Evolutionary conservation across 768 basidiomycete genomes (phyloP).

Genomic region (Amyloporia xantha): DNA sequence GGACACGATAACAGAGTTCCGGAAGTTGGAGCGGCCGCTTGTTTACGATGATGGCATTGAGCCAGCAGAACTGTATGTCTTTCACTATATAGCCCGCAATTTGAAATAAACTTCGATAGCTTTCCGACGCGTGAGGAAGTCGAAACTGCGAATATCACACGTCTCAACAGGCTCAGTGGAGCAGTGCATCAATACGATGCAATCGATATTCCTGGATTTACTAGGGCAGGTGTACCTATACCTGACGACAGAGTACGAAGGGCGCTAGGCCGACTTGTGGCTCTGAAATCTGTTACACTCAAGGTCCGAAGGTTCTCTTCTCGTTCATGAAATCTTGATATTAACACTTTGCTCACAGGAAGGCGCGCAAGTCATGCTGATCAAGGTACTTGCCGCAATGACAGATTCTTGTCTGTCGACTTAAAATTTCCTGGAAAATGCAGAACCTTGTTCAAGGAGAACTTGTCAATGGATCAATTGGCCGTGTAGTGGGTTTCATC

Average conservation of each 20-base stretch:
- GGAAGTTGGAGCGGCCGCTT: conserved; percentile 47
- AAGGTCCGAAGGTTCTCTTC: conserved; percentile 33
- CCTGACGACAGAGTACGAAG: conserved; percentile 32
- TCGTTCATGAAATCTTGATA: neutral
- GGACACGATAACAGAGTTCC: conserved; percentile 43
- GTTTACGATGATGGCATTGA: conserved; percentile 65
- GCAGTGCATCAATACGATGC: conserved; percentile 35
- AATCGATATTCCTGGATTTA: conserved; percentile 38
- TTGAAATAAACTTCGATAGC: conserved; percentile 28
- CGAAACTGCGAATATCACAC: conserved; percentile 53
- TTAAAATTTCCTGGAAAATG: neutral
- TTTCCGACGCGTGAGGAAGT: conserved; percentile 70
- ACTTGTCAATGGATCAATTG: conserved; percentile 68
- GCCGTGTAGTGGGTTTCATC: conserved; percentile 25
- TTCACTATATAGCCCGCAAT: neutral
- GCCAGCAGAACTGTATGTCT: conserved; percentile 72
- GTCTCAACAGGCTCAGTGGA: conserved; percentile 40
- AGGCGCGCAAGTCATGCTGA: conserved; percentile 82
- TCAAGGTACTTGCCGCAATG: conserved; percentile 40
- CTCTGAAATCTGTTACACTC: conserved; percentile 28
- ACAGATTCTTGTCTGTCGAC: neutral
- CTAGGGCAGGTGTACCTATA: conserved; percentile 35
- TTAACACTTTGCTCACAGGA: conserved; percentile 38
- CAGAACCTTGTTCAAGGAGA: conserved; percentile 65
- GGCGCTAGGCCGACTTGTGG: conserved; percentile 57